Percentiles rank a stretch among this genome's conserved stretches.
Conservation (phyloP, 1,284 basidiomycete genomes). For the Ganoderma sp. region DNA sequence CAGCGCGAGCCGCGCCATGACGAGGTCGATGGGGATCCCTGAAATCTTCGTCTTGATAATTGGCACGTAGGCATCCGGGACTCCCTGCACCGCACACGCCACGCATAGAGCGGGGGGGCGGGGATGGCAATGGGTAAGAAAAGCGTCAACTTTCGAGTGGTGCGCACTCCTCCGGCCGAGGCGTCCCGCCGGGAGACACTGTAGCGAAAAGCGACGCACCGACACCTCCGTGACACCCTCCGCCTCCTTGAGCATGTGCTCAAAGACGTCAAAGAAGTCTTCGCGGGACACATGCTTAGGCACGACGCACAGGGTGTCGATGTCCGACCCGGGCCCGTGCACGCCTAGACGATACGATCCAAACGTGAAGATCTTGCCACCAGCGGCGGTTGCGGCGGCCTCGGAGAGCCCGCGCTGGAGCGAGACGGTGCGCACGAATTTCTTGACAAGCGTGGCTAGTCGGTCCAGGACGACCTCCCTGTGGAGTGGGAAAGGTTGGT, state of each 20-base stretch:
- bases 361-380: conserved; percentile 99
- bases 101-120: not conserved
- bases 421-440: conserved; percentile 90
- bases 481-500: conserved; percentile 14
- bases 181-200: not conserved
- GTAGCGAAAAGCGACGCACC: conserved; percentile 55
- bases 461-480: conserved; percentile 95
- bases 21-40: conserved; percentile 93
- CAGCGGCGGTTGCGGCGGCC: conserved; percentile 82
- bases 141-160: conserved; percentile 3
- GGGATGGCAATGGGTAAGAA: not conserved
- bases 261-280: conserved; percentile 95
- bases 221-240: conserved; percentile 91
- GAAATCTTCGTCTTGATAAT: conserved; percentile 92
- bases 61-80: conserved; percentile 96
- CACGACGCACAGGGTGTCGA: conserved; percentile 98
- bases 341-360: conserved; percentile 97
- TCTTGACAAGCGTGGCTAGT: conserved; percentile 89
- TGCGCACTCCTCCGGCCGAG: not conserved
- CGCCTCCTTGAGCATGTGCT: conserved; percentile 85
- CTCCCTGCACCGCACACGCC: conserved; percentile 62
- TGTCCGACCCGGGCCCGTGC: conserved; percentile 95
- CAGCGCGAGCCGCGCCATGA: conserved; percentile 87
- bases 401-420: conserved; percentile 86
- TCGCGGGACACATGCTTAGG: conserved; percentile 95